phyloP scores from a whole-genome alignment of 345 rosid genomes.

The Camelina laxa region DNA sequence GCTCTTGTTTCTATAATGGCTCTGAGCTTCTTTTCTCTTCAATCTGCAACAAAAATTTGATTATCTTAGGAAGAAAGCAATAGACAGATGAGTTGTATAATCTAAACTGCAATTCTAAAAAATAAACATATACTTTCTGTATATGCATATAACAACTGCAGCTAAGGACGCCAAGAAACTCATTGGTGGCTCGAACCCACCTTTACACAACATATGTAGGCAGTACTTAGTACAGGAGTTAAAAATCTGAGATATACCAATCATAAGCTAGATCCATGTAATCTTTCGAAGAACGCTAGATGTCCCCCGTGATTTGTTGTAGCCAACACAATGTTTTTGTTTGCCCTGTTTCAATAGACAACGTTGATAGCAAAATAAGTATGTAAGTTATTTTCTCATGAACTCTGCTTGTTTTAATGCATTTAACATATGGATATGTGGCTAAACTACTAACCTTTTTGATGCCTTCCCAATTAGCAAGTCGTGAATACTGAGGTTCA shows the following conservation, averaged over 20 bases:
- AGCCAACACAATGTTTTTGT: slow-evolving; percentile 78
- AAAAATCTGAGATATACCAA: slow-evolving; percentile 36
- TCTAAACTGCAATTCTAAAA: not conserved
- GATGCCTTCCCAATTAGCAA: slow-evolving; percentile 97
- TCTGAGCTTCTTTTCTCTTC: slow-evolving; percentile 36
- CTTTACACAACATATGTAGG: slow-evolving; percentile 47
- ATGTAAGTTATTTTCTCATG: not conserved
- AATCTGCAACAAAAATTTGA: slow-evolving; percentile 41
- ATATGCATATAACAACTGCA: slow-evolving; percentile 70
- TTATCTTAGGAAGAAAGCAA: not conserved
- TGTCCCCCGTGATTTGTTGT: slow-evolving; percentile 85
- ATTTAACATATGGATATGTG: not conserved
- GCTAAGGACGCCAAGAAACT: slow-evolving; percentile 68
- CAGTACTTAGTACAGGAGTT: not conserved
- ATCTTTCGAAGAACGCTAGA: slow-evolving; percentile 88
- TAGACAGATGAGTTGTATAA: not conserved
- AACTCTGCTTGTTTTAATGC: slow-evolving; percentile 13
- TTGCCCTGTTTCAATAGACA: slow-evolving; percentile 58
- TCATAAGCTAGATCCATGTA: slow-evolving; percentile 69
- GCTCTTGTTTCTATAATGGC: slow-evolving; percentile 42
- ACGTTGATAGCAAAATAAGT: slow-evolving; percentile 22
- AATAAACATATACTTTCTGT: slow-evolving; percentile 51
- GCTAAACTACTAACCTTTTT: slow-evolving; percentile 59
- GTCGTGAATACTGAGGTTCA: slow-evolving; percentile 81
- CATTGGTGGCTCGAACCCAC: slow-evolving; percentile 89